Base-by-base conservation (phyloP, 1,284 basidiomycete genomes). In the Cutaneotrichosporon cavernicola region DNA sequence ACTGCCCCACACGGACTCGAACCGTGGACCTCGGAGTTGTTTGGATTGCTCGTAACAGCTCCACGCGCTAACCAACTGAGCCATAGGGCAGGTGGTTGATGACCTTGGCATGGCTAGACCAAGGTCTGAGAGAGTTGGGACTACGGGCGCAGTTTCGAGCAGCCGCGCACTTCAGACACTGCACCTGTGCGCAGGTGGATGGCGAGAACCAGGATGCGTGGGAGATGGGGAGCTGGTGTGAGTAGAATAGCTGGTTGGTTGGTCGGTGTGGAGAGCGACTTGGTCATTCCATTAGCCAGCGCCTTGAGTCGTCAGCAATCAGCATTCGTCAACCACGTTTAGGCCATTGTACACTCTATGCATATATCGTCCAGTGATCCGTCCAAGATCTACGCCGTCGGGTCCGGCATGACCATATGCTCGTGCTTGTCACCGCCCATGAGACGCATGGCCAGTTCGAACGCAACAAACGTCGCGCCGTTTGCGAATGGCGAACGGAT, bases 381-480 rank as follows among this genome's bases (percentile, higher is more conserved):
- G 30, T 16, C 31, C 31, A 32, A 52, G 26, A 52, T 31, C 14
- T 30, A 53, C 51, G 26, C 51, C 51, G 51, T 30, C 51, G 30
- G 30, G 38, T 53, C 56, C 13, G 61, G 61, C 9, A 57, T 26
- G n/a, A 30, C 11, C n/a, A 22, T 2, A 22, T 22, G 16, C 32
- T 56, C 53, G 16, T 56, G 30, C 38, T 40, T 38, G 21, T 56
- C 31, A 22, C 43, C 21, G 11, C 66, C 68, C 71, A 81, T 70
- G 10, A 73, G 71, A 59, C 80, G 66, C 81, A 82, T 91, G 38
- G 91, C 91, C 80, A 95, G 84, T 82, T 96, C 92, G 74, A 93
- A 95, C 4, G 91, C 92, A 63, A 94, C 86, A 85, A 96, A 96
- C 0, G 92, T 97, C 2, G 91, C 91, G 40, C 92, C 92, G 74